These are phyloP conservation scores for Boletus rubroflammeus DNA, from an alignment of 768 basidiomycete species.

Conservation along the genomic window DNA sequence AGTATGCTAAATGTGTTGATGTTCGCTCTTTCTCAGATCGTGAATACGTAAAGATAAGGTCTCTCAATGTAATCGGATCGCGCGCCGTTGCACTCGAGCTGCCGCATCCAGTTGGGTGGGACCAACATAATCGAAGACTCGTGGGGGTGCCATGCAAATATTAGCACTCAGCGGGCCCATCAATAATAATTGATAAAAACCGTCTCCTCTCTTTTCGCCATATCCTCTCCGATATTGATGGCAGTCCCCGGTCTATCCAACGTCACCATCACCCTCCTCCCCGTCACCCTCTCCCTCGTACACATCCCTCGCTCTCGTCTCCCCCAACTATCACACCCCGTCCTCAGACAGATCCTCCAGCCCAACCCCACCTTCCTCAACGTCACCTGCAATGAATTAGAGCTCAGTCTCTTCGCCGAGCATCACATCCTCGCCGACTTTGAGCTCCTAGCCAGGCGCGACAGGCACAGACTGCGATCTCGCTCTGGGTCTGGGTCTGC, in stretches of 20 bases:
- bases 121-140: too few relatives aligned
- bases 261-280: slow-evolving; percentile 67
- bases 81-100: too few relatives aligned
- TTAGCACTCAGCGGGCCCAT: slow-evolving; percentile 1
- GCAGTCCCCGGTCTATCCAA: slow-evolving; percentile 25
- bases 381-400: slow-evolving; percentile 74
- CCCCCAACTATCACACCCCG: slow-evolving; percentile 49
- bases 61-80: too few relatives aligned
- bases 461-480: slow-evolving; percentile 45
- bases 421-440: slow-evolving; percentile 55
- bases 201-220: slow-evolving; percentile 10
- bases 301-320: slow-evolving; percentile 73
- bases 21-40: too few relatives aligned
- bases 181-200: neutral
- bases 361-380: slow-evolving; percentile 67
- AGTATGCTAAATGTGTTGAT: too few relatives aligned
- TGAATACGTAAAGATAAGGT: too few relatives aligned
- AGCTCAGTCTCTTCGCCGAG: slow-evolving; percentile 73
- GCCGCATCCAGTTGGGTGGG: too few relatives aligned
- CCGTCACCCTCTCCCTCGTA: slow-evolving; percentile 67
- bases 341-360: slow-evolving; percentile 68
- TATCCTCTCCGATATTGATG: slow-evolving; percentile 21
- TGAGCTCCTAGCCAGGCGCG: slow-evolving; percentile 55
- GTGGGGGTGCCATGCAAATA: too few relatives aligned
- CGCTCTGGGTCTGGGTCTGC: slow-evolving; percentile 37